phyloP scores from a whole-genome alignment of 2,329 filamentous ascomycete species.

The Botrytis sinoallii region DNA sequence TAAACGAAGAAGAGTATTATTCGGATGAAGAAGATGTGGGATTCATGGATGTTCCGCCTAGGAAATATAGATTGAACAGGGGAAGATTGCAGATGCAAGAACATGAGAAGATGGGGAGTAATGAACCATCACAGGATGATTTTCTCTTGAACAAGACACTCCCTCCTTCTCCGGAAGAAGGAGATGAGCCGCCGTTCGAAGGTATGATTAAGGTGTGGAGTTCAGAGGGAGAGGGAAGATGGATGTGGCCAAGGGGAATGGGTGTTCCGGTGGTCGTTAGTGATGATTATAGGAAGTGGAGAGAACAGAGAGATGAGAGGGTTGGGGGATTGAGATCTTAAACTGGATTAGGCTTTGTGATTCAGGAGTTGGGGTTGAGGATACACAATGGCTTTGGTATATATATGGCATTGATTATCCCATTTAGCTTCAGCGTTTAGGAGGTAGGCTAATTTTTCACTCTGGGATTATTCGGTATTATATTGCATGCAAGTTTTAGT shows the following conservation, averaged over 20 bases:
- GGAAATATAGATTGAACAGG: background rate
- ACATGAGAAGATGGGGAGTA: background rate
- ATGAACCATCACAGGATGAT: background rate
- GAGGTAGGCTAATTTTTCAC: background rate
- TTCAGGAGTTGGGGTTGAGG: background rate
- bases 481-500: background rate
- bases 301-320: conserved; percentile 3
- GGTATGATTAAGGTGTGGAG: conserved; percentile 10
- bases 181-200: conserved; percentile 2
- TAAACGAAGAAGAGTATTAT: conserved; percentile 5
- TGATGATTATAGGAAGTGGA: conserved; percentile 11
- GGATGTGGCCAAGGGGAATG: conserved; percentile 10
- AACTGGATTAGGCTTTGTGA: rapidly evolving
- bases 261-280: background rate
- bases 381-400: background rate
- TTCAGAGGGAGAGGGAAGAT: background rate
- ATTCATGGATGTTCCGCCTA: background rate
- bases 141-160: background rate
- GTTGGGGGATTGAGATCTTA: background rate
- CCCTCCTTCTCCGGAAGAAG: background rate
- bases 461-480: background rate
- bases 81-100: background rate
- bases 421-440: background rate
- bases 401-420: background rate
- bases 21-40: conserved; percentile 14